These are phyloP conservation scores for Fragilaria radians DNA, from an alignment of 108 stramenopile genomes.

Conservation along the genomic window DNA sequence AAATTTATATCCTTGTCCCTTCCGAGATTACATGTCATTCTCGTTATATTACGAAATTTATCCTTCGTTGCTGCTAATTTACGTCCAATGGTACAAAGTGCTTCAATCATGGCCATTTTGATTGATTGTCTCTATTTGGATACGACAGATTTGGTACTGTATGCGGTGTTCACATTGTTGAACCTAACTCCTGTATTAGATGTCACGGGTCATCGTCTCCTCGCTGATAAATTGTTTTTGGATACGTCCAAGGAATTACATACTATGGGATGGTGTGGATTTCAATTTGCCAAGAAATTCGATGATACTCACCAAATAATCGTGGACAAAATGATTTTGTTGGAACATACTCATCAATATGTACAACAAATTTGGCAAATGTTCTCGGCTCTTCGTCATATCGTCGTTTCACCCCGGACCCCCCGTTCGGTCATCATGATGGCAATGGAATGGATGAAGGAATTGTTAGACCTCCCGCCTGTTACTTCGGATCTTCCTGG, in stretches of 20 bases:
- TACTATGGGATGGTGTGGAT: conserved; percentile 48
- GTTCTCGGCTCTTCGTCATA: conserved; percentile 32
- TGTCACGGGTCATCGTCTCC: conserved; percentile 60
- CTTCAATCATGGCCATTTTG: conserved; percentile 40
- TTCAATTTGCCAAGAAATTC: conserved; percentile 66
- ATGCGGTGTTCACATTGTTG: conserved; percentile 50
- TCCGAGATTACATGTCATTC: conserved; percentile 27
- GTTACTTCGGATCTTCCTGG: conserved; percentile 18
- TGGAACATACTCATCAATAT: conserved; percentile 2
- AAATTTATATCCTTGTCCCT: neutral
- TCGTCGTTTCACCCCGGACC: conserved; percentile 20
- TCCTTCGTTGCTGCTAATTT: conserved; percentile 67
- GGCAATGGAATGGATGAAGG: conserved; percentile 40
- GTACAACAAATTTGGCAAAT: conserved; percentile 27
- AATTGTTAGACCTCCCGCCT: conserved; percentile 31
- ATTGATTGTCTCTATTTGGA: conserved; percentile 63
- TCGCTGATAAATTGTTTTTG: conserved; percentile 66
- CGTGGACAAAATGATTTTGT: conserved; percentile 18
- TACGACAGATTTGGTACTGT: conserved; percentile 41
- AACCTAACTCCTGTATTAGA: conserved; percentile 67
- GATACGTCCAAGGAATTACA: neutral
- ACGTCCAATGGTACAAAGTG: conserved; percentile 56
- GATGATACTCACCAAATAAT: conserved; percentile 50
- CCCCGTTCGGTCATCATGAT: conserved; percentile 28
- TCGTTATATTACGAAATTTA: conserved; percentile 59